phyloP scores from a whole-genome alignment of 805 yeast genomes.

The Zygoascus flipseniorum region DNA sequence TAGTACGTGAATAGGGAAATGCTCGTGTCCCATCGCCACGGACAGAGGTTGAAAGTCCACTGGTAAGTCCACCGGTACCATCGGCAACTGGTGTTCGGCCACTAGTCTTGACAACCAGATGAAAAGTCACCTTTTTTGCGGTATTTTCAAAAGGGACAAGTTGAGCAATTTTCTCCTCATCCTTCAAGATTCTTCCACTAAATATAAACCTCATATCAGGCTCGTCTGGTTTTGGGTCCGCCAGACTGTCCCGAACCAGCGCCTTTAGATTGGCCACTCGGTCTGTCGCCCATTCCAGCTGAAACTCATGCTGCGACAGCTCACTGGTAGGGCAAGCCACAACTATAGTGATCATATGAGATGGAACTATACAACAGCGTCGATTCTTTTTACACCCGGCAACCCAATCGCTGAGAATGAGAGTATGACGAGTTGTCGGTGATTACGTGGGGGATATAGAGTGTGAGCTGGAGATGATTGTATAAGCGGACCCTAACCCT shows the following conservation, averaged over 20 bases:
- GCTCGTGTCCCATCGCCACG: not conserved
- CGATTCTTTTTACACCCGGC: too few relatives aligned
- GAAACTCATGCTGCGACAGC: not conserved
- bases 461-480: too few relatives aligned
- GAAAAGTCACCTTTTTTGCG: conserved; percentile 6
- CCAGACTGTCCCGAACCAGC: not conserved
- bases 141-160: not conserved
- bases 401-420: too few relatives aligned
- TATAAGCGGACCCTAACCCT: too few relatives aligned
- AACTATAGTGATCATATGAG: not conserved
- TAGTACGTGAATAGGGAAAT: not conserved
- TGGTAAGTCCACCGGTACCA: not conserved
- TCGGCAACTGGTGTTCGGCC: not conserved
- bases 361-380: too few relatives aligned
- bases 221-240: conserved; percentile 1
- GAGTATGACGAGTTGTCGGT: too few relatives aligned
- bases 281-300: not conserved
- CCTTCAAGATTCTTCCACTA: conserved; percentile 6
- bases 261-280: not conserved
- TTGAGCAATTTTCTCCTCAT: not conserved
- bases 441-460: too few relatives aligned
- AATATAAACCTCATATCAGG: conserved; percentile 5
- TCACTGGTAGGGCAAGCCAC: not conserved
- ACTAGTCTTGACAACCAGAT: conserved; percentile 5
- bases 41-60: not conserved